Percentiles rank a stretch among this genome's conserved stretches.
These are phyloP conservation scores for Malbranchea zuffiana DNA, from an alignment of 2,329 filamentous ascomycete genomes.

Conservation along the genomic window DNA sequence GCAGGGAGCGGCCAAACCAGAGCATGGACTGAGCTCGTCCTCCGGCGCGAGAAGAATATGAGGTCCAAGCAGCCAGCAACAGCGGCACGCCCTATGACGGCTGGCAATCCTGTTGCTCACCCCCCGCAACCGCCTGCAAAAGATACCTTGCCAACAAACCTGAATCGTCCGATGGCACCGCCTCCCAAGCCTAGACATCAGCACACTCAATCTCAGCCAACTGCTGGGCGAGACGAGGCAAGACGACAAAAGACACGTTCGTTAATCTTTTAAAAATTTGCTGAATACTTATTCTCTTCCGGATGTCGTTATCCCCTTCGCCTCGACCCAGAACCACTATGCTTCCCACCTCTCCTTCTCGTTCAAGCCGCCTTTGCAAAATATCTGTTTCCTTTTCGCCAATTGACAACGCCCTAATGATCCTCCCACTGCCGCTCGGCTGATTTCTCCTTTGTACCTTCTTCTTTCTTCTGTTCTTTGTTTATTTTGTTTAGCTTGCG, in stretches of 20 bases:
- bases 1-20: slow-evolving; percentile 37
- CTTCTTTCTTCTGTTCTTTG: slow-evolving; percentile 9
- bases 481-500: slow-evolving; percentile 10
- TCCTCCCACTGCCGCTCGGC: too few species aligned
- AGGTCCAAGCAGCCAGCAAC: slow-evolving; percentile 20
- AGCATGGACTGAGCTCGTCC: slow-evolving; percentile 53
- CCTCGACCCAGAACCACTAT: too few species aligned
- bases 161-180: slow-evolving; percentile 23
- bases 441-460: slow-evolving; percentile 5
- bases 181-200: slow-evolving; percentile 28
- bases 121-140: slow-evolving; percentile 18
- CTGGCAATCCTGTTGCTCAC: slow-evolving; percentile 7
- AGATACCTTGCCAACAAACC: slow-evolving; percentile 19
- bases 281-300: slow-evolving; percentile 3
- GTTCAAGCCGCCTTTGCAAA: too few species aligned
- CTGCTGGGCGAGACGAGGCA: slow-evolving; percentile 23
- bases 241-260: slow-evolving; percentile 34
- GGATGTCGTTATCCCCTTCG: slow-evolving; percentile 9
- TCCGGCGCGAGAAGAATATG: slow-evolving; percentile 37
- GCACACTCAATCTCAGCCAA: slow-evolving; percentile 32
- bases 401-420: too few species aligned
- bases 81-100: slow-evolving; percentile 9
- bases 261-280: slow-evolving; percentile 30
- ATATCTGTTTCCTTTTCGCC: too few species aligned
- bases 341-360: too few species aligned